Conservation (phyloP, 148 eudicot species). For the Cornus kousa region DNA sequence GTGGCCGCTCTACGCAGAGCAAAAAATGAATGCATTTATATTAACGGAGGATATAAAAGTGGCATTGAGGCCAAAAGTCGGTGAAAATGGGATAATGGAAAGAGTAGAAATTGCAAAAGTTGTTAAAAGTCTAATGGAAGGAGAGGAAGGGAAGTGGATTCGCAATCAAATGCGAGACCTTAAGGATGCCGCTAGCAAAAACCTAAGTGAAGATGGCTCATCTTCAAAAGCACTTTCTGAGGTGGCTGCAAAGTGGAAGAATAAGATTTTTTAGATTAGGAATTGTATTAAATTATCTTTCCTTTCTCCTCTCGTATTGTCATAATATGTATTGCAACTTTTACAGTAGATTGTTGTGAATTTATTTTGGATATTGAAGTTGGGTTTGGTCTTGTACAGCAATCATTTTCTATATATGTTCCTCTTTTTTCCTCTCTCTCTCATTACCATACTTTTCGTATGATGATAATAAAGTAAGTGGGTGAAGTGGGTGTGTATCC, state of each 20-base stretch:
- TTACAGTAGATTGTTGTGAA: neutral
- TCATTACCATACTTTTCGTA: too few relatives aligned
- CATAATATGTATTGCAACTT: neutral
- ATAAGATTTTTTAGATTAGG: neutral
- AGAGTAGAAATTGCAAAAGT: slow-evolving; percentile 19
- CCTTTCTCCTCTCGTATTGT: neutral
- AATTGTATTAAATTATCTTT: neutral
- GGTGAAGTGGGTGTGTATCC: neutral
- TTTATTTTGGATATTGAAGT: neutral
- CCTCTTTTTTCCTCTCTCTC: neutral
- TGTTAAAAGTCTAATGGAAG: slow-evolving; percentile 29
- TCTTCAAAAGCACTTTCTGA: slow-evolving; percentile 25
- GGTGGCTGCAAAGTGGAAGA: slow-evolving; percentile 23
- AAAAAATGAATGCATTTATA: slow-evolving; percentile 36
- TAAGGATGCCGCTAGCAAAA: slow-evolving; percentile 21
- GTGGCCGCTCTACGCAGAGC: slow-evolving; percentile 55
- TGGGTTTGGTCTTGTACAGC: neutral
- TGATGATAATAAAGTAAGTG: neutral
- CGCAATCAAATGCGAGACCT: slow-evolving; percentile 22
- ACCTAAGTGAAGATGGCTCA: slow-evolving; percentile 25
- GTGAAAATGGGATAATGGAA: slow-evolving; percentile 23
- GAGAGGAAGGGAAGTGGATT: slow-evolving; percentile 33
- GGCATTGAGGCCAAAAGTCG: slow-evolving; percentile 17
- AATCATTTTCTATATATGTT: neutral
- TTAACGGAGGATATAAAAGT: slow-evolving; percentile 30